Evolutionary conservation across 768 basidiomycete species (phyloP).

Genomic region (Termitomyces sp.): DNA sequence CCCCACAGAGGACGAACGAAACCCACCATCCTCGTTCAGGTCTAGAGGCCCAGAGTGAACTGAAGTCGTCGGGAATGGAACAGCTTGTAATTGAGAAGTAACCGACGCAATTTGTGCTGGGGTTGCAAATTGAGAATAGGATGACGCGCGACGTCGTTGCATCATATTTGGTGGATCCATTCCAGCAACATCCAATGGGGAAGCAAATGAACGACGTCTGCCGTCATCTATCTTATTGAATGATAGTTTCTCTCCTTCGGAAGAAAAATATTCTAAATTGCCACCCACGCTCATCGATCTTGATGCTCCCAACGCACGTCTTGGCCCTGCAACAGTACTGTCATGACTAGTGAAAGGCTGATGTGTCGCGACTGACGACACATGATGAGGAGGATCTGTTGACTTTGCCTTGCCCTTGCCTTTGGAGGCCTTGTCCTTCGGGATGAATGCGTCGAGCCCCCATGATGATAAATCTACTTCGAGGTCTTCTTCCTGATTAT

Average conservation of each 20-base stretch:
- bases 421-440: constrained; percentile 53
- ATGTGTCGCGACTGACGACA: constrained; percentile 37
- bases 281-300: constrained; percentile 66
- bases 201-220: constrained; percentile 56
- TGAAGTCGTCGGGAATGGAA: constrained; percentile 63
- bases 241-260: constrained; percentile 22
- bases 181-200: constrained; percentile 48
- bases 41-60: constrained; percentile 43
- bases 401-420: constrained; percentile 36
- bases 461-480: constrained; percentile 83
- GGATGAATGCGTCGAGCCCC: constrained; percentile 76
- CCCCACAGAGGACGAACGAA: constrained; percentile 5
- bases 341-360: constrained; percentile 38
- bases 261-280: constrained; percentile 41
- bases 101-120: constrained; percentile 13
- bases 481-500: constrained; percentile 40
- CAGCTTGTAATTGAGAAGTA: constrained; percentile 31
- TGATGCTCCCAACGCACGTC: constrained; percentile 36
- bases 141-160: constrained; percentile 45
- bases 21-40: constrained; percentile 3
- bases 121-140: constrained; percentile 41
- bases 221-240: constrained; percentile 19
- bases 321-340: constrained; percentile 21
- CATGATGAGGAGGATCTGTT: constrained; percentile 31
- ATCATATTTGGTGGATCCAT: constrained; percentile 35